Evolutionary conservation across 495 filamentous ascomycete species (phyloP).

Genomic region (Penicillium goetzii): DNA sequence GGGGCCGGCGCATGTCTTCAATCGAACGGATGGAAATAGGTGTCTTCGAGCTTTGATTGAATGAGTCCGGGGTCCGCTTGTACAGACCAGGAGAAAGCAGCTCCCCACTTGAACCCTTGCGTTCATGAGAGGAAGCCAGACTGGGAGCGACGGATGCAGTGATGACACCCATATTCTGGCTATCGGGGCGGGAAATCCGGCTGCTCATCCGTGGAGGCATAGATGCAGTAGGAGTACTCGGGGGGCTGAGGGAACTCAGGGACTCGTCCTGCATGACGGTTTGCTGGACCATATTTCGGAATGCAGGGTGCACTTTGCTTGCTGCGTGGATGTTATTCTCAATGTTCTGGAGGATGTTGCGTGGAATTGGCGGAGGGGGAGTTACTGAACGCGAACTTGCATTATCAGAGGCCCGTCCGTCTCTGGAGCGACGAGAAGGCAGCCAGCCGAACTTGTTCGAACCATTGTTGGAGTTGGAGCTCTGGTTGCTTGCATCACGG

Average conservation of each 20-base stretch:
- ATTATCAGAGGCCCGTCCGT: neutral
- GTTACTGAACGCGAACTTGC: constrained; percentile 16
- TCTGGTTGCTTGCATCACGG: constrained; percentile 21
- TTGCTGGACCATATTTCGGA: neutral
- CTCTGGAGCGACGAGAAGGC: constrained; percentile 15
- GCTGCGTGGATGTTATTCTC: neutral
- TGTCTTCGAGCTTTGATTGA: neutral
- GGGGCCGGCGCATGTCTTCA: neutral
- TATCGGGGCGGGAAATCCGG: neutral
- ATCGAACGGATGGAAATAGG: neutral
- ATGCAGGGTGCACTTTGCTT: constrained; percentile 6
- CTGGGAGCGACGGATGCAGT: neutral
- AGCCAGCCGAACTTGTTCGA: constrained; percentile 21
- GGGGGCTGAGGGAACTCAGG: neutral
- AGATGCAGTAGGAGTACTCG: neutral
- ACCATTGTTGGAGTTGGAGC: neutral
- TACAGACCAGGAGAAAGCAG: neutral
- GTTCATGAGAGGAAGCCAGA: neutral
- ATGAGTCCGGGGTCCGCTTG: neutral
- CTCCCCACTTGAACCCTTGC: neutral
- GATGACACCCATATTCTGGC: neutral
- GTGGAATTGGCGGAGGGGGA: constrained; percentile 22
- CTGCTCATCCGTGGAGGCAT: neutral
- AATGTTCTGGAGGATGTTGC: neutral
- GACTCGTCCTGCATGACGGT: neutral